phyloP scores from a whole-genome alignment of 371 early-diverging fungal genomes.

The Batrachochytrium dendrobatidis region DNA sequence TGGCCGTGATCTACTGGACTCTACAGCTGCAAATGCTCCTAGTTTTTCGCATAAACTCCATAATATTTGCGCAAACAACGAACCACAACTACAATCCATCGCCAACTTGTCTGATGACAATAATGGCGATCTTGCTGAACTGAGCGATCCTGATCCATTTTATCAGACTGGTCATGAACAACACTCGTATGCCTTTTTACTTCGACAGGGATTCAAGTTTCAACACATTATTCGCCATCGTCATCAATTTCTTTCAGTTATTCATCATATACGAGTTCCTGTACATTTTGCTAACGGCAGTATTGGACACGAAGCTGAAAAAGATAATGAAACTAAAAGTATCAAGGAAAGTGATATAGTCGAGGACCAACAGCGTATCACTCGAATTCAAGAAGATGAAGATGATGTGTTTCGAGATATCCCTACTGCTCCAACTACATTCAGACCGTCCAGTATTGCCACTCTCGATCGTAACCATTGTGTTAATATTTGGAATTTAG shows the following conservation, averaged over 20 bases:
- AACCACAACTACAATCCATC: too few species aligned
- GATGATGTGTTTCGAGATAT: constrained; percentile 2
- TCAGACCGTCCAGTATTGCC: constrained; percentile 18
- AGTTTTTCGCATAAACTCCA: too few species aligned
- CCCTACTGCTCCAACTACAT: too few species aligned
- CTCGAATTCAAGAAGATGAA: not conserved
- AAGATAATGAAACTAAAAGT: constrained; percentile 7
- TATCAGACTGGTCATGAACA: not conserved
- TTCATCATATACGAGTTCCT: constrained; percentile 22
- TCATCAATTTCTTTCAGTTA: constrained; percentile 18
- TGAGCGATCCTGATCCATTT: too few species aligned
- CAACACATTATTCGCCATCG: constrained; percentile 14
- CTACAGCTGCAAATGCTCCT: too few species aligned
- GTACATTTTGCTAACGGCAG: constrained; percentile 24
- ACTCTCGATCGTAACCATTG: constrained; percentile 20
- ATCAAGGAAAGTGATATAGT: not conserved
- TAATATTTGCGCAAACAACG: too few species aligned
- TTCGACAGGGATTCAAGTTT: constrained; percentile 33
- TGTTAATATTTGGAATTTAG: constrained; percentile 26
- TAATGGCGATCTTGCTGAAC: too few species aligned
- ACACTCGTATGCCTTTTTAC: constrained; percentile 26
- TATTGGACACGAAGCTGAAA: constrained; percentile 7
- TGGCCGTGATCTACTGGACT: not conserved
- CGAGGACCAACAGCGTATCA: constrained; percentile 1
- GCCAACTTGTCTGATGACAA: too few species aligned